Base-by-base conservation (phyloP, 176 grass and related monocot genomes). In the Bolboschoenus planiculmis region DNA sequence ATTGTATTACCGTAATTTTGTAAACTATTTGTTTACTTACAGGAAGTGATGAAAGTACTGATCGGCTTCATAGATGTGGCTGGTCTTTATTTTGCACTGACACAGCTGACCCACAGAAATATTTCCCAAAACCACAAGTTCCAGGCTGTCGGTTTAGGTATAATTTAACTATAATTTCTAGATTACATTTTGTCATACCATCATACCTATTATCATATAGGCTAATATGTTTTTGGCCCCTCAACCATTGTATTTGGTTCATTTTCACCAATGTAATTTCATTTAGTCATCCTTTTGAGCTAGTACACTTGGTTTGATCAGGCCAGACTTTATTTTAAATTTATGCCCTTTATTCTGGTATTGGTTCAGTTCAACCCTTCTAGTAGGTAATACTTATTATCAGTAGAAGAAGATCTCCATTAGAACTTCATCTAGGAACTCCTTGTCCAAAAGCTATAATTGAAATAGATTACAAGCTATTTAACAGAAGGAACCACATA, bases 51-150 rank as follows among this genome's bases (percentile, higher is more conserved):
- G 82, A 99, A 99, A 85, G 88, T 90, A 14, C 63, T 95, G 46
- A 99, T 99, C 81, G 91, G 93, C 43, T 89, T 95, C 85, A 85
- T 99, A 86, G 96, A 99, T 87, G 92, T 95, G 63, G 96, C 93
- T 91, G 96, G 92, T 50, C 91, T 99, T 83, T 99, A 99, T 93
- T 99, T 95, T 85, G 89, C 89, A 83, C 85, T 99, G 87, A 95
- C 96, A 63, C 96, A 95, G 62, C 88, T 99, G 84, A 93, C 91
- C 78, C 97, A 99, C 86, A 93, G 96, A 90, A 99, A 99, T 82
- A 99, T 99, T 64, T 95, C 96, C 54, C 96, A 99, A 87, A 99
- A 93, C 62, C 96, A 99, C 68, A 99, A 99, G 78, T 99, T 99
- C 81, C 96, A 99, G 76, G 96, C 93, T 85, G 96, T 95, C 88